Evolutionary conservation across 805 yeast species (phyloP).

Genomic region (Metschnikowia drakensbergensis): DNA sequence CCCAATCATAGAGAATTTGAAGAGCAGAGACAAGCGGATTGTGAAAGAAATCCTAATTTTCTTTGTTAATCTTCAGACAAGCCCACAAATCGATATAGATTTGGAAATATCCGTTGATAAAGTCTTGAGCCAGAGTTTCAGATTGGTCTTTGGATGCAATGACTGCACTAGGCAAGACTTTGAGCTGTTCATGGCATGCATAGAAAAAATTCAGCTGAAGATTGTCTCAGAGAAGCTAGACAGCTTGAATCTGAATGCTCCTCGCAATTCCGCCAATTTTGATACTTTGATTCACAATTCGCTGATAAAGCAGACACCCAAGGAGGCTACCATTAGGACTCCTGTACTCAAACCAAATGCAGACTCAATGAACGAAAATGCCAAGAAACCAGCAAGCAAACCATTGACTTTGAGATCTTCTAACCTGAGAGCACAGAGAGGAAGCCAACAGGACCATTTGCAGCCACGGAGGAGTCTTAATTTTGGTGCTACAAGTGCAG

Average conservation of each 20-base stretch:
- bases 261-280: constrained; percentile 18
- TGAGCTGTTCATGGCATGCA: constrained; percentile 21
- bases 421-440: neutral
- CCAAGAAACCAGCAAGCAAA: neutral
- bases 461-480: constrained; percentile 1
- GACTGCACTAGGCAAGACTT: constrained; percentile 37
- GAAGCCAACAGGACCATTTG: neutral
- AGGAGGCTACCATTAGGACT: constrained; percentile 22
- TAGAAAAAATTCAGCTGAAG: constrained; percentile 9
- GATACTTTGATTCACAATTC: constrained; percentile 31
- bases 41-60: constrained; percentile 49
- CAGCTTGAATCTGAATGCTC: constrained; percentile 4
- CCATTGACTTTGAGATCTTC: constrained; percentile 11
- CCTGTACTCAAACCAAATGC: constrained; percentile 16
- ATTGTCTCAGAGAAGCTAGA: constrained; percentile 8
- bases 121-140: constrained; percentile 17
- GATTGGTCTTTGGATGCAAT: constrained; percentile 35
- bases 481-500: constrained; percentile 11
- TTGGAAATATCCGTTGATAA: constrained; percentile 15
- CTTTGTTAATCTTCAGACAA: constrained; percentile 49
- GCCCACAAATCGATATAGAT: constrained; percentile 22
- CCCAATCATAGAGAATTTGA: constrained; percentile 73
- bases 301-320: constrained; percentile 21
- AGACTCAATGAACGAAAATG: neutral
- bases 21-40: constrained; percentile 69